A percentile compares a stretch with the other conserved stretches of the same genome.
phyloP scores from a whole-genome alignment of 2,329 filamentous ascomycete genomes.

The Ascocoryne sarcoides region DNA sequence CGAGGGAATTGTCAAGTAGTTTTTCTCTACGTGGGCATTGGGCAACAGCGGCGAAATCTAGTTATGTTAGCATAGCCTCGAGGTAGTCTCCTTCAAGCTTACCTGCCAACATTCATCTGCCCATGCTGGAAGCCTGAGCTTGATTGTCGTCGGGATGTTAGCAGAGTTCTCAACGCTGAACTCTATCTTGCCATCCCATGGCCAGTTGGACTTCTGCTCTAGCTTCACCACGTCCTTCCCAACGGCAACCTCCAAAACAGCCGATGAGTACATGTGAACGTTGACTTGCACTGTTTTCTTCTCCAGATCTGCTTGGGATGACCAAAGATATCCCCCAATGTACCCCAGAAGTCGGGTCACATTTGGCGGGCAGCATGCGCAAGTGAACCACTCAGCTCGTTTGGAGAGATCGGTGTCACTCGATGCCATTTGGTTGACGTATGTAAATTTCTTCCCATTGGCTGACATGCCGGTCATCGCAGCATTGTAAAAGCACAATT shows the following conservation, averaged over 20 bases:
- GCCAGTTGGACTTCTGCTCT: conserved; percentile 45
- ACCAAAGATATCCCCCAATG: conserved; percentile 49
- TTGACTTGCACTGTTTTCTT: conserved; percentile 35
- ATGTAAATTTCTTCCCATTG: conserved; percentile 49
- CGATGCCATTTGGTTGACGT: conserved; percentile 51
- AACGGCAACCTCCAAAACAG: conserved; percentile 34
- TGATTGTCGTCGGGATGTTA: conserved; percentile 32
- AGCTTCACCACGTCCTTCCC: conserved; percentile 32
- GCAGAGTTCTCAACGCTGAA: conserved; percentile 34
- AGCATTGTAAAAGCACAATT: conserved; percentile 51
- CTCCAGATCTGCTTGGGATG: conserved; percentile 26
- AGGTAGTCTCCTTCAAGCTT: conserved; percentile 2
- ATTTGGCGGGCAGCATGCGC: conserved; percentile 53
- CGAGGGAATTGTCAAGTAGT: conserved; percentile 40
- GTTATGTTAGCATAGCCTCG: conserved; percentile 19
- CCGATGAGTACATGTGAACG: conserved; percentile 48
- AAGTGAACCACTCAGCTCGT: conserved; percentile 49
- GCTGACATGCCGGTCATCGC: conserved; percentile 49
- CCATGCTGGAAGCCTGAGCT: conserved; percentile 47
- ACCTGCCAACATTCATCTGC: conserved; percentile 31
- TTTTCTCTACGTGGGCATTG: conserved; percentile 30
- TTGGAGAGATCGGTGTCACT: conserved; percentile 40
- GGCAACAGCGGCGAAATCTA: conserved; percentile 9
- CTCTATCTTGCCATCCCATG: conserved; percentile 43
- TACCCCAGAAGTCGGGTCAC: conserved; percentile 46